Evolutionary conservation across 1,284 basidiomycete species (phyloP), one percentile per base, ranked within the genome.

Genomic region (Phellinidium pouzarii): DNA sequence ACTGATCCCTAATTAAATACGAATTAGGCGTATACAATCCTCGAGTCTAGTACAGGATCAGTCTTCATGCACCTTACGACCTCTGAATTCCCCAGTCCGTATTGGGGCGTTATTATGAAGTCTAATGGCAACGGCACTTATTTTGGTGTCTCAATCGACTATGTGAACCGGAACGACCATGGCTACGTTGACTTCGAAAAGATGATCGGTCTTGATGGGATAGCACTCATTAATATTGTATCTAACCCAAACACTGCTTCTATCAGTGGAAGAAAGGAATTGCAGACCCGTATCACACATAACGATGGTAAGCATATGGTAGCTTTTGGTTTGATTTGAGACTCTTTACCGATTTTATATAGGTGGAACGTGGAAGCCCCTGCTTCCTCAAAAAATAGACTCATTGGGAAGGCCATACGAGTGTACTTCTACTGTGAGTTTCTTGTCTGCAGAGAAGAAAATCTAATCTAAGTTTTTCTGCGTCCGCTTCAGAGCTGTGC

Each of bases 131-230:
- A 99, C 64, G 95, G 95, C 31, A 99, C 96, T 0, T 98, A 97
- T 73, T 99, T 92, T 66, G 82, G 89, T 23, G 67, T 94, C 14
- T 91, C 93, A 0, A 65, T 90, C 45, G 87, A 91, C 60, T 79
- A 92, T 61, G 95, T 93, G 55, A 99, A 99, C 68, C 81, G 95
- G 23, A 87, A 99, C 66, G 72, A 80, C 0, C 66, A 72, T 0
- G 95, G 96, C 12, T 98, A 80, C 61, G 95, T 94, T 44, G 96
- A 99, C 68, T 99, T 99, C 62, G 95, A 99, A 72, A 99, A 98
- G 76, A 90, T 98, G 80, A 83, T 90, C 55, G 94, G 93, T 1
- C 69, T 99, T 46, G 94, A 99, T 67, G 95, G 95, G 0, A 95
- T 99, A 58, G 94, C 94, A 5, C 71, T 99, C 42, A 80, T 94